Conservation (phyloP, 305 asterid species). For the Withania somnifera region DNA sequence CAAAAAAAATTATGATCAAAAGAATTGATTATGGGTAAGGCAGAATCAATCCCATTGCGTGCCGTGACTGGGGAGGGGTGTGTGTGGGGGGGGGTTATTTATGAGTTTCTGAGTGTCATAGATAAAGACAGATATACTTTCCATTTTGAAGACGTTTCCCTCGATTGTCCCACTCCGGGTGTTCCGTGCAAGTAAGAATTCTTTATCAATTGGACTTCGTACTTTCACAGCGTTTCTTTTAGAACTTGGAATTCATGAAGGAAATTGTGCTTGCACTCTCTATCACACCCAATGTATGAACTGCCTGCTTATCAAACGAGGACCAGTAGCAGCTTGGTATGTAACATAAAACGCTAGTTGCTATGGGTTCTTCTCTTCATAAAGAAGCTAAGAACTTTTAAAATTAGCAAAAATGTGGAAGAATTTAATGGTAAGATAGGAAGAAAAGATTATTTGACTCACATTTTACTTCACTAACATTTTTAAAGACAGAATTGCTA, state of each 20-base stretch:
- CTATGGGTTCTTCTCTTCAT: background rate
- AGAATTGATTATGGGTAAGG: background rate
- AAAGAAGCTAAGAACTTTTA: background rate
- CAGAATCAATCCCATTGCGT: background rate
- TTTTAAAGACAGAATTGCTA: background rate
- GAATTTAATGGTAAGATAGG: background rate
- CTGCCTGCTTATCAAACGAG: background rate
- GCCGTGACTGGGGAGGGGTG: background rate
- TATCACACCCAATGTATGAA: background rate
- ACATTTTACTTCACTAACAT: background rate
- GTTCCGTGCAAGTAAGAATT: background rate
- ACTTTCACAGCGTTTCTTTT: background rate
- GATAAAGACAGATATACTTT: background rate
- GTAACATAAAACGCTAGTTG: background rate
- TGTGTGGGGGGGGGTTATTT: background rate
- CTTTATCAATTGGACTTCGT: background rate
- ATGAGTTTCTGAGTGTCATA: background rate
- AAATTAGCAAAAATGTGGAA: background rate
- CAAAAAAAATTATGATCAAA: background rate
- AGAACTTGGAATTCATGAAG: background rate
- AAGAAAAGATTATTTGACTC: background rate
- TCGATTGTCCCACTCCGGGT: background rate
- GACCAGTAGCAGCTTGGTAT: background rate
- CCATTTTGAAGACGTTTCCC: background rate
- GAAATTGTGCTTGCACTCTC: background rate